Conservation (phyloP, 2,329 filamentous ascomycete species). For the Corinectria fuckeliana region DNA sequence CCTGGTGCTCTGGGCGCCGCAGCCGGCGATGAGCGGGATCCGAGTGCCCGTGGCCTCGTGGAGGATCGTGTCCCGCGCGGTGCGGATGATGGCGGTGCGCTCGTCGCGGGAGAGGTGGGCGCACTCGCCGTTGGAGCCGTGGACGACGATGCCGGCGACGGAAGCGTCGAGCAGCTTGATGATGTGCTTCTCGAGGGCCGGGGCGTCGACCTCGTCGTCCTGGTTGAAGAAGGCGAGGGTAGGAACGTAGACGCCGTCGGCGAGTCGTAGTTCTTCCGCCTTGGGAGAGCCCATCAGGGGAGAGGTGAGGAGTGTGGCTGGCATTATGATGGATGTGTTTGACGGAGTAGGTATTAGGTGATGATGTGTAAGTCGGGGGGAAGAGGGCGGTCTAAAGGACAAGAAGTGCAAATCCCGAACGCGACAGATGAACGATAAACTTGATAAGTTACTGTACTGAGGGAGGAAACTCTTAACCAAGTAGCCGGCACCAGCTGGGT, state of each 20-base stretch:
- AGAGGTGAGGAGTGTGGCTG: conserved; percentile 33
- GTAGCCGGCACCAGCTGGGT: conserved; percentile 29
- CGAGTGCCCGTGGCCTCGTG: conserved; percentile 30
- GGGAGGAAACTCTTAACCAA: conserved; percentile 14
- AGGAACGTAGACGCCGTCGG: conserved; percentile 47
- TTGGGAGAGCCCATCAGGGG: conserved; percentile 37
- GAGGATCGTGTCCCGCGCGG: conserved; percentile 52
- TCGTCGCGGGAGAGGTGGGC: conserved; percentile 78
- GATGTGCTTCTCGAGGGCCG: conserved; percentile 43
- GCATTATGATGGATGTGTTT: conserved; percentile 22
- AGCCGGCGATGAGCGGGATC: conserved; percentile 72
- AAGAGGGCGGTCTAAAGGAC: not conserved
- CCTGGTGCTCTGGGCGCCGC: conserved; percentile 75
- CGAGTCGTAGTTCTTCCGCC: conserved; percentile 33
- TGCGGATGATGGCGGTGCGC: conserved; percentile 68
- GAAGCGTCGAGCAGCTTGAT: conserved; percentile 66
- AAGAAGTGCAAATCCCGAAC: conserved; percentile 6
- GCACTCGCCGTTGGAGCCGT: conserved; percentile 85
- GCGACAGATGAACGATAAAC: conserved; percentile 12
- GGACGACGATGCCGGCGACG: conserved; percentile 76
- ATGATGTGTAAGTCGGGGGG: conserved; percentile 15
- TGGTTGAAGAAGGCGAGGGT: conserved; percentile 47
- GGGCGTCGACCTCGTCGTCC: conserved; percentile 43
- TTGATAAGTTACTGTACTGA: conserved; percentile 2
- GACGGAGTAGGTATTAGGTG: not conserved